Percentiles rank a stretch among this genome's conserved stretches.
phyloP scores from a whole-genome alignment of 306 rosid genomes.

The Prunus kanzakura region DNA sequence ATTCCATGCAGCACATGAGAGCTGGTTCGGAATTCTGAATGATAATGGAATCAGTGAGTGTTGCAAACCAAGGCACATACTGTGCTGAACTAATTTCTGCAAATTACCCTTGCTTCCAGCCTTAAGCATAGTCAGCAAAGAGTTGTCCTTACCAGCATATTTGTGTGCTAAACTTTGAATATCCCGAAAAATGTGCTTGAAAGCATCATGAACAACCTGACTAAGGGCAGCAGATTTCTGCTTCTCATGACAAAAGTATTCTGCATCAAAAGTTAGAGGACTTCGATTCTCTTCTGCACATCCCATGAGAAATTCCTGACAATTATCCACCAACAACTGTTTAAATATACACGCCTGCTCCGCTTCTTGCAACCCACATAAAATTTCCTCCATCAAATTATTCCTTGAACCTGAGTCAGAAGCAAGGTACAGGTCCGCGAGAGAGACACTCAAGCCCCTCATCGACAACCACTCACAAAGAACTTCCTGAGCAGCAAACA shows the following conservation, averaged over 20 bases:
- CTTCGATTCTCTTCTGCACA: constrained; percentile 39
- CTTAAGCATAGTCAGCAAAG: constrained; percentile 71
- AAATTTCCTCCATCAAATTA: constrained; percentile 79
- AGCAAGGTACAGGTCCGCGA: constrained; percentile 70
- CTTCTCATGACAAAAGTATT: constrained; percentile 54
- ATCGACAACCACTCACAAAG: constrained; percentile 88
- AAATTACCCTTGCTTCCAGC: constrained; percentile 99
- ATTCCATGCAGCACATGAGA: constrained; percentile 87
- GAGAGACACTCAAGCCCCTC: constrained; percentile 90
- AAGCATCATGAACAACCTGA: constrained; percentile 86
- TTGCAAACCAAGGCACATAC: constrained; percentile 95
- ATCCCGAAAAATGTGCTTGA: constrained; percentile 68
- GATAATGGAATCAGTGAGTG: constrained; percentile 77
- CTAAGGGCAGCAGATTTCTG: constrained; percentile 68
- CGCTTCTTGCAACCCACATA: constrained; percentile 70
- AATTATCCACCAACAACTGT: constrained; percentile 62
- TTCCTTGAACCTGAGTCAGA: constrained; percentile 50
- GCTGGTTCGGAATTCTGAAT: constrained; percentile 66
- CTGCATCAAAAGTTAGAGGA: constrained; percentile 35
- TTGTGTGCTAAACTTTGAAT: constrained; percentile 65
- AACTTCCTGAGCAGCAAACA: constrained; percentile 64
- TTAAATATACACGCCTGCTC: constrained; percentile 56
- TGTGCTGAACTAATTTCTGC: constrained; percentile 73
- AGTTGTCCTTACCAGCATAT: constrained; percentile 56
- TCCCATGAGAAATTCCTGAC: constrained; percentile 46